Percentiles rank a stretch among this genome's conserved stretches.
Evolutionary conservation across 352 stramenopile genomes (phyloP).

Genomic region (Globisporangium okanoganense): DNA sequence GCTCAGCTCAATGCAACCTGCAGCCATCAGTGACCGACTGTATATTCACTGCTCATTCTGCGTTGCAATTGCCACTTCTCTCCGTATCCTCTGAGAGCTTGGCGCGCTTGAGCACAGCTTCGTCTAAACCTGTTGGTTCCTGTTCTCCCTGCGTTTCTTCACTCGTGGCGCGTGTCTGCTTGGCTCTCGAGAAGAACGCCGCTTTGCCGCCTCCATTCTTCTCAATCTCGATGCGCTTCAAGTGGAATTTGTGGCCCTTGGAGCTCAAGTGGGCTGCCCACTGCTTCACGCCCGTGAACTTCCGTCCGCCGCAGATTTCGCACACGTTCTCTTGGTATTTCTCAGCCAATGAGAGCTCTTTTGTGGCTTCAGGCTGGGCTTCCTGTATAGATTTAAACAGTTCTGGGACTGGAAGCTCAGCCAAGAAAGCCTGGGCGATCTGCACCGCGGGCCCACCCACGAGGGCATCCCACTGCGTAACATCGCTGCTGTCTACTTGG

Average conservation of each 20-base stretch:
- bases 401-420: constrained; percentile 21
- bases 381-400: constrained; percentile 42
- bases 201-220: constrained; percentile 16
- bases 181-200: constrained; percentile 2
- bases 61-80: not conserved
- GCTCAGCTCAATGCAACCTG: not conserved
- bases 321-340: constrained; percentile 69
- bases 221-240: constrained; percentile 65
- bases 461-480: constrained; percentile 45
- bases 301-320: constrained; percentile 50
- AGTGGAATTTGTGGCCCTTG: constrained; percentile 79
- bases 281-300: constrained; percentile 65
- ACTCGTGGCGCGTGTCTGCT: not conserved
- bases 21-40: too few relatives aligned
- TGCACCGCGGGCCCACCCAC: constrained; percentile 58
- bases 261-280: constrained; percentile 73
- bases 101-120: not conserved
- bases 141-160: not conserved
- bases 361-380: constrained; percentile 32
- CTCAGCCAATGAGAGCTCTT: constrained; percentile 34
- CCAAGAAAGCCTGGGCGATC: constrained; percentile 62
- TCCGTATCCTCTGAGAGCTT: not conserved
- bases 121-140: not conserved
- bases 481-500: constrained; percentile 77
- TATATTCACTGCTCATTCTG: not conserved